Conservation (phyloP, 345 rosid genomes). For the Theobroma cacao region DNA sequence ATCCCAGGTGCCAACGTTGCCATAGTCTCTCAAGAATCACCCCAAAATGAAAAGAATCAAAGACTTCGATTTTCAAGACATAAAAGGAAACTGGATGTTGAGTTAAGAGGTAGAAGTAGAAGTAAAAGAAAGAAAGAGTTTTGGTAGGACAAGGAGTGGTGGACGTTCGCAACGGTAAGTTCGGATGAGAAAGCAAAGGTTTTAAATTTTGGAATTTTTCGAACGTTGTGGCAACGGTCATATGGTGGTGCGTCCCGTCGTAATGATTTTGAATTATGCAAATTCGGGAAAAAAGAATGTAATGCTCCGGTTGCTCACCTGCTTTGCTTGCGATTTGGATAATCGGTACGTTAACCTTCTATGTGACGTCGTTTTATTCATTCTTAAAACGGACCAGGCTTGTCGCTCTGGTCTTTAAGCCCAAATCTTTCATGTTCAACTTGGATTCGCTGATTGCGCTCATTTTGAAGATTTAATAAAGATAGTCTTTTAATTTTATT, state of each 20-base stretch:
- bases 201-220: conserved; percentile 24
- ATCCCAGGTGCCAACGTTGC: conserved; percentile 82
- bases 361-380: too few relatives aligned
- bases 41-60: background rate
- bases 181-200: background rate
- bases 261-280: background rate
- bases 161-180: conserved; percentile 38
- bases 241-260: conserved; percentile 12
- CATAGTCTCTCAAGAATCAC: conserved; percentile 31
- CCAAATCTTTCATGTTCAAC: too few relatives aligned
- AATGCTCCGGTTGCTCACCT: background rate
- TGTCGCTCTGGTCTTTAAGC: background rate
- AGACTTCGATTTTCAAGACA: background rate
- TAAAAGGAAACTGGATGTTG: conserved; percentile 1
- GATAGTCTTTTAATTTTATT: too few relatives aligned
- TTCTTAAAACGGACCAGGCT: too few relatives aligned
- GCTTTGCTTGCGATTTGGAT: background rate
- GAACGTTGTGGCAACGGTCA: conserved; percentile 69
- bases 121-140: background rate
- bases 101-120: conserved; percentile 4
- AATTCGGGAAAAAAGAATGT: too few relatives aligned
- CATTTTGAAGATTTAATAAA: too few relatives aligned
- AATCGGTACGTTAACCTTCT: background rate
- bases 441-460: too few relatives aligned
- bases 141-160: conserved; percentile 12